A percentile compares a stretch with the other conserved stretches of the same genome.
Conservation (phyloP, 1,139 yeast genomes). For the Trichomonascaceae sp. region DNA sequence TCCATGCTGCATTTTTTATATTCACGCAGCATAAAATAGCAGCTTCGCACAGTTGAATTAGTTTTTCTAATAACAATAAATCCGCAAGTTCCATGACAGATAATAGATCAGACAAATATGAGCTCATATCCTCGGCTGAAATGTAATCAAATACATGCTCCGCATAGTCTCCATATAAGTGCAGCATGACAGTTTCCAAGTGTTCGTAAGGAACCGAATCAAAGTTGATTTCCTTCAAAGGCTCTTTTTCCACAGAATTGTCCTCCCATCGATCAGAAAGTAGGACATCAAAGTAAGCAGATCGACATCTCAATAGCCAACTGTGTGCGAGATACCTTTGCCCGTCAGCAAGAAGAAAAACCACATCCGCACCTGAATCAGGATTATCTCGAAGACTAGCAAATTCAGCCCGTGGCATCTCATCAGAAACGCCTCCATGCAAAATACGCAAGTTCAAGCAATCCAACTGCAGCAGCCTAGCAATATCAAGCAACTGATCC, state of each 20-base stretch:
- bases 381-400: constrained; percentile 12
- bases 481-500: constrained; percentile 7
- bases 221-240: constrained; percentile 35
- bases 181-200: constrained; percentile 49
- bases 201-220: constrained; percentile 39
- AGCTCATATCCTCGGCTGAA: constrained; percentile 31
- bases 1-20: constrained; percentile 53
- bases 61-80: constrained; percentile 52
- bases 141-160: constrained; percentile 41
- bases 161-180: constrained; percentile 53
- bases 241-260: constrained; percentile 13
- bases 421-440: constrained; percentile 1
- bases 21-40: constrained; percentile 50
- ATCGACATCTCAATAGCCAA: constrained; percentile 47
- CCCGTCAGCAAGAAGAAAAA: constrained; percentile 40
- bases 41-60: constrained; percentile 58
- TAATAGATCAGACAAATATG: constrained; percentile 49
- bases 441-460: constrained; percentile 1
- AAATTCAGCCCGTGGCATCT: constrained; percentile 17
- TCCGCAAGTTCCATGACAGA: constrained; percentile 61
- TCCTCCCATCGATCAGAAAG: constrained; percentile 52
- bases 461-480: constrained; percentile 6
- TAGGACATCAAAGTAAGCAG: constrained; percentile 58
- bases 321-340: constrained; percentile 40
- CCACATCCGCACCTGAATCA: constrained; percentile 25